phyloP scores from a whole-genome alignment of 2,329 filamentous ascomycete genomes.

The Fusarium continuum region DNA sequence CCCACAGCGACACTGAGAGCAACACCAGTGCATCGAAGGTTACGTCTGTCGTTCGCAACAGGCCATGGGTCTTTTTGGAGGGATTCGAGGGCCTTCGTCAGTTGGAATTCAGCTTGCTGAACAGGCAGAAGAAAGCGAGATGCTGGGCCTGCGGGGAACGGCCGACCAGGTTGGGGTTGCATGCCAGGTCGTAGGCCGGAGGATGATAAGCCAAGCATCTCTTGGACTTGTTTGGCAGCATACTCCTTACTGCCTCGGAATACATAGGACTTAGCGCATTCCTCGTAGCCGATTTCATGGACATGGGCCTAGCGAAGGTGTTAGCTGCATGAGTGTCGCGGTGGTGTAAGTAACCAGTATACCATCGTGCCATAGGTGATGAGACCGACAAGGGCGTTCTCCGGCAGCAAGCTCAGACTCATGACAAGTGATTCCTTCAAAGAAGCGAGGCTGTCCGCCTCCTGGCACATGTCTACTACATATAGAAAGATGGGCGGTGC shows the following conservation, averaged over 20 bases:
- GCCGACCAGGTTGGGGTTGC: constrained; percentile 77
- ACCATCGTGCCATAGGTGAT: constrained; percentile 96
- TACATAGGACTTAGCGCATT: constrained; percentile 98
- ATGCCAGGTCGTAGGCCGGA: constrained; percentile 78
- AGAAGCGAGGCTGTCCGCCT: constrained; percentile 84
- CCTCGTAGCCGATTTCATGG: constrained; percentile 96
- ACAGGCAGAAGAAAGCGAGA: constrained; percentile 93
- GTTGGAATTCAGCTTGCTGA: constrained; percentile 94
- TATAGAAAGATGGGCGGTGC: constrained; percentile 87
- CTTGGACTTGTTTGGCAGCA: constrained; percentile 97
- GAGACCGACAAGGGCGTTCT: constrained; percentile 82
- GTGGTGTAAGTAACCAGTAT: constrained; percentile 41
- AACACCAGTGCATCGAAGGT: constrained; percentile 91
- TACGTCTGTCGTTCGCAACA: constrained; percentile 90
- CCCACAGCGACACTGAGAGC: constrained; percentile 96
- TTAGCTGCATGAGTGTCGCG: constrained; percentile 27
- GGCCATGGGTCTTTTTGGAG: constrained; percentile 98
- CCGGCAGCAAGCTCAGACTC: constrained; percentile 83
- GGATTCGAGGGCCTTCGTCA: constrained; percentile 94
- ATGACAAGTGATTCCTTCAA: constrained; percentile 88
- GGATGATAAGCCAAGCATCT: constrained; percentile 90
- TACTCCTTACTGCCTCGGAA: constrained; percentile 99
- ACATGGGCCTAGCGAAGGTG: constrained; percentile 77
- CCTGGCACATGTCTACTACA: constrained; percentile 88
- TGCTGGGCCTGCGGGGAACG: constrained; percentile 80